Evolutionary conservation across 306 rosid genomes (phyloP), one percentile per base, ranked within the genome.

Genomic region (Castanea crenata): DNA sequence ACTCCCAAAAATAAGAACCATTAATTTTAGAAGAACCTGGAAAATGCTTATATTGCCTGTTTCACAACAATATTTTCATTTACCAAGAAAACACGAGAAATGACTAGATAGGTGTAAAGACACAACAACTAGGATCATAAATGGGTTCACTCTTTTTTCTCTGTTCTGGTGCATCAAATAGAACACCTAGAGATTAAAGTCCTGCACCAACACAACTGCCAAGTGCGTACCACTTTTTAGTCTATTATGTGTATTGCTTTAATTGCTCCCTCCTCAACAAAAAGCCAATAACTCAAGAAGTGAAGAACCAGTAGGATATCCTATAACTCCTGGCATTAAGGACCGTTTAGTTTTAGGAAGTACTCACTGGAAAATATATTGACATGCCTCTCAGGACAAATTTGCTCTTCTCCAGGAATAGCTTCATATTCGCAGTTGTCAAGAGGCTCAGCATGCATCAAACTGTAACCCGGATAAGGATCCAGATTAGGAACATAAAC

Each of bases 361-460:
- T 55, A 82, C 97, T 84, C 78, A 94, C 98, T 90, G 51, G 98
- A 92, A 75, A 90, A 82, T 51, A 92, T 2, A 78, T 62, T 87
- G 55, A 59, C 91, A 34, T 69, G 81, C 79, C 90, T 86, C 84
- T 94, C 98, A 3, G 97, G 98, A 86, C 31, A 94, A 76, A 90
- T 89, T 80, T 89, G 84, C 59, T 92, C 93, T 80, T 83, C 93
- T 56, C 86, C 94, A 58, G 85, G 79, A 78, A 92, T 85, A 73
- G 83, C 89, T 82, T 89, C 94, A 71, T 92, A 92, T 76, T 86
- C 97, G 44, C 76, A 83, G 78, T 89, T 81, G 80, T 86, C 85
- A 68, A 85, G 88, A 80, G 81, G 7, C 55, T 88, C 97, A 10
- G 85, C 49, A 84, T 82, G 86, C 71, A 72, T 51, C 52, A 74